phyloP scores from a whole-genome alignment of 257 asterid species.

The Voacanga thouarsii region DNA sequence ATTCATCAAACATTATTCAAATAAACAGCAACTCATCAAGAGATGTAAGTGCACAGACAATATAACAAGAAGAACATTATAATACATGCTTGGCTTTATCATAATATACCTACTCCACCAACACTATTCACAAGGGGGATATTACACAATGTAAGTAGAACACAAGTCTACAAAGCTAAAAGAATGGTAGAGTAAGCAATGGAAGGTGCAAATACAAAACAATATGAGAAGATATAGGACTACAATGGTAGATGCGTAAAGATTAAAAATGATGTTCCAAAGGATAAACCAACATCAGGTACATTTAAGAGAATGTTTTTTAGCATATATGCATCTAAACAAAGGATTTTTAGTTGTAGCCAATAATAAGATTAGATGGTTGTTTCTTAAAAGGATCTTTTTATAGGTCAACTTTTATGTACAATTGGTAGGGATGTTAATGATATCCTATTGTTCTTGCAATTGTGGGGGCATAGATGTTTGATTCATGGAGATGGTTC shows the following conservation, averaged over 20 bases:
- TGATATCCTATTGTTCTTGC: not conserved
- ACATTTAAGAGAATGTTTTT: not conserved
- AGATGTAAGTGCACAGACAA: no score
- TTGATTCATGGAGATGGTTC: not conserved
- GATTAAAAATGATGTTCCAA: not conserved
- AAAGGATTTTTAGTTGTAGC: not conserved
- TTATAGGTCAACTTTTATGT: not conserved
- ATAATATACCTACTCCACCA: no score
- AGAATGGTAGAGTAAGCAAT: not conserved
- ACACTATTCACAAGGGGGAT: no score
- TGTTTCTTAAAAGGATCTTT: not conserved
- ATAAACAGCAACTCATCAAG: no score
- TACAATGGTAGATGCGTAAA: not conserved
- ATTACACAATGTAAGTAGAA: not conserved
- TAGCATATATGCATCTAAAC: not conserved
- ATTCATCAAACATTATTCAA: no score
- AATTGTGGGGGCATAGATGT: not conserved
- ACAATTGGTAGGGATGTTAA: not conserved
- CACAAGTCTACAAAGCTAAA: not conserved
- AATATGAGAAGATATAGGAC: not conserved
- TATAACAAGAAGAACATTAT: no score
- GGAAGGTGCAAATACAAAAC: not conserved
- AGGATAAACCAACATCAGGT: not conserved
- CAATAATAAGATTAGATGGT: not conserved
- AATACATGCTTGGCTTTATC: no score